A percentile compares a stretch with the other conserved stretches of the same genome.
Conservation (phyloP, 1,284 basidiomycete genomes). For the Sporisorium scitamineum region DNA sequence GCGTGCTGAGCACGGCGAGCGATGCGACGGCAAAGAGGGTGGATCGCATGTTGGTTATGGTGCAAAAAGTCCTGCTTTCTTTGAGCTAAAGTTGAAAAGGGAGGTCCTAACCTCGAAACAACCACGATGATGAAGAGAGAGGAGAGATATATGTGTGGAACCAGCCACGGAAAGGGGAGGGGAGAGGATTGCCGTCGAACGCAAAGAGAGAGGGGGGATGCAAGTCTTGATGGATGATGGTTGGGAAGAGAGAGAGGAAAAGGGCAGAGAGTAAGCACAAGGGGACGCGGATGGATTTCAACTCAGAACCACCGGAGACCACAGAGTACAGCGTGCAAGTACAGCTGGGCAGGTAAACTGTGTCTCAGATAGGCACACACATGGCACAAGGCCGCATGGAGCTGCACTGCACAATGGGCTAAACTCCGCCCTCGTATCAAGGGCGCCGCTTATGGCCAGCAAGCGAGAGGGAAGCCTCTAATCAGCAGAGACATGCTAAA, state of each 20-base stretch:
- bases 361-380: too few relatives aligned
- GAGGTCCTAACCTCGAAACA: conserved; percentile 30
- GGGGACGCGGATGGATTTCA: neutral
- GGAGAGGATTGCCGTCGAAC: neutral
- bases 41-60: conserved; percentile 35
- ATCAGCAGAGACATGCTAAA: too few relatives aligned
- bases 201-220: neutral
- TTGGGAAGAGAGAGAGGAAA: neutral
- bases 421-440: too few relatives aligned
- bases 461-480: too few relatives aligned
- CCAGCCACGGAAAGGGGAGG: conserved; percentile 30
- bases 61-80: conserved; percentile 21
- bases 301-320: neutral
- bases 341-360: too few relatives aligned
- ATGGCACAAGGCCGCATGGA: too few relatives aligned
- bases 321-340: neutral
- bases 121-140: neutral
- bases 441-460: too few relatives aligned
- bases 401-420: too few relatives aligned
- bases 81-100: neutral
- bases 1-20: conserved; percentile 38
- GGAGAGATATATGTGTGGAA: conserved; percentile 19
- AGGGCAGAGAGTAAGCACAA: neutral
- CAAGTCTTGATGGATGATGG: conserved; percentile 5
- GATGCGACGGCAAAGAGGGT: conserved; percentile 32